Conservation (phyloP, 2,329 filamentous ascomycete genomes). For the Alternaria atra region DNA sequence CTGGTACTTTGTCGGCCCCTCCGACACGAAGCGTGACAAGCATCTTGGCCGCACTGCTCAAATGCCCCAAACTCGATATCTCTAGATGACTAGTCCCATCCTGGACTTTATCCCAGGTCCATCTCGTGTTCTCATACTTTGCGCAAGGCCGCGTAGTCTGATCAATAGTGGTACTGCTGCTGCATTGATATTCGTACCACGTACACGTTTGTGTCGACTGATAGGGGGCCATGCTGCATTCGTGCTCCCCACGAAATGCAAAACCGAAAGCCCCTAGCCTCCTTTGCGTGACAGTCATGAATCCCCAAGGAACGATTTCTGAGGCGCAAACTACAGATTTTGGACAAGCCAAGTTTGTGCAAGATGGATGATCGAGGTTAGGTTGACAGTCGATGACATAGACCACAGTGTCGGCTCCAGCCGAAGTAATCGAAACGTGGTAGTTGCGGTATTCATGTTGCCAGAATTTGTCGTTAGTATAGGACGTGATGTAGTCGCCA, state of each 20-base stretch:
- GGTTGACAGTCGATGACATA: neutral
- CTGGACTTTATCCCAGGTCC: neutral
- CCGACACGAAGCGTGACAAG: neutral
- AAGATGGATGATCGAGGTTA: neutral
- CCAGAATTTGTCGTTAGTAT: neutral
- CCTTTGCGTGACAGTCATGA: neutral
- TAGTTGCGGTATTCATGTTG: neutral
- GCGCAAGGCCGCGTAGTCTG: neutral
- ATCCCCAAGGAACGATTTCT: neutral
- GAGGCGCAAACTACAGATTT: neutral
- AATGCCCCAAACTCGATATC: neutral
- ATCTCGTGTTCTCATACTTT: neutral
- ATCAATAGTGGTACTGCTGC: neutral
- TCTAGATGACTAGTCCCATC: neutral
- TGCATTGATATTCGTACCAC: neutral
- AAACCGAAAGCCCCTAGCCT: neutral
- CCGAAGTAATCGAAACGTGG: neutral
- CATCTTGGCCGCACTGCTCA: slow-evolving; percentile 2
- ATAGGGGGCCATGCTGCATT: neutral
- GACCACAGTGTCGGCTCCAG: neutral
- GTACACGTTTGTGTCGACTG: neutral
- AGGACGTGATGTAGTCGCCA: neutral
- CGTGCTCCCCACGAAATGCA: neutral
- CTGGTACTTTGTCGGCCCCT: slow-evolving; percentile 4
- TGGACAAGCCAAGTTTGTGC: neutral